Evolutionary conservation across 805 yeast species (phyloP).

Genomic region (Metschnikowia continentalis): DNA sequence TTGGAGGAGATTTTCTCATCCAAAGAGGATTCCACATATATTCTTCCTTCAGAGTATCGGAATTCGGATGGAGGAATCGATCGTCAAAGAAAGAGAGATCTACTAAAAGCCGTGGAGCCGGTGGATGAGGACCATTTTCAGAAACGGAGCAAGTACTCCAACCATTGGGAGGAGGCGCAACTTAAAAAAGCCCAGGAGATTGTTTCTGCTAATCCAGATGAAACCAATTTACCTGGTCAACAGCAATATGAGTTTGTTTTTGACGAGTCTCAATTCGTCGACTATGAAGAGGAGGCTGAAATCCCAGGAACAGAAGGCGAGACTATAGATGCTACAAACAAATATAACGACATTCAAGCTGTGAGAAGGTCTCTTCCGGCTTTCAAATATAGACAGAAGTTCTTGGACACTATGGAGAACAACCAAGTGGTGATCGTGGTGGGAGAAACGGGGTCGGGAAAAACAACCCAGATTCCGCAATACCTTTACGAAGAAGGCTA

Average conservation of each 20-base stretch:
- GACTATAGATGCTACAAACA: conserved; percentile 5
- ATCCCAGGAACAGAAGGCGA: conserved; percentile 25
- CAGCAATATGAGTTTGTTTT: conserved; percentile 70
- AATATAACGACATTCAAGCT: conserved; percentile 33
- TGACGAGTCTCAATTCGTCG: conserved; percentile 59
- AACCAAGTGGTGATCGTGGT: conserved; percentile 72
- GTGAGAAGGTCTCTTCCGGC: conserved; percentile 73
- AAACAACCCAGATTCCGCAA: conserved; percentile 91
- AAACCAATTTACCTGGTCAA: conserved; percentile 37
- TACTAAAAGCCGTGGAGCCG: conserved; percentile 30
- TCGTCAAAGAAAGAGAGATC: conserved; percentile 48
- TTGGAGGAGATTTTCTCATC: conserved; percentile 4
- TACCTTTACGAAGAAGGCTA: conserved; percentile 81
- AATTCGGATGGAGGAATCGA: conserved; percentile 52
- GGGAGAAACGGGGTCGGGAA: conserved; percentile 92
- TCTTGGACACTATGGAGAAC: conserved; percentile 54
- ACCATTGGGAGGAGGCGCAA: conserved; percentile 55
- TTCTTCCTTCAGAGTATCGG: conserved; percentile 54
- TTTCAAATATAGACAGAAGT: conserved; percentile 53
- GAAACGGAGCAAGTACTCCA: conserved; percentile 20
- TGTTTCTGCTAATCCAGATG: conserved; percentile 28
- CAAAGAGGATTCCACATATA: background rate
- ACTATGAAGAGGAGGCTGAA: conserved; percentile 46
- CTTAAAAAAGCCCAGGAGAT: conserved; percentile 36
- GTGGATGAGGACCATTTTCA: conserved; percentile 17